Percentiles rank a stretch among this genome's conserved stretches.
phyloP scores from a whole-genome alignment of 345 rosid genomes.

The Citrus cavaleriei region DNA sequence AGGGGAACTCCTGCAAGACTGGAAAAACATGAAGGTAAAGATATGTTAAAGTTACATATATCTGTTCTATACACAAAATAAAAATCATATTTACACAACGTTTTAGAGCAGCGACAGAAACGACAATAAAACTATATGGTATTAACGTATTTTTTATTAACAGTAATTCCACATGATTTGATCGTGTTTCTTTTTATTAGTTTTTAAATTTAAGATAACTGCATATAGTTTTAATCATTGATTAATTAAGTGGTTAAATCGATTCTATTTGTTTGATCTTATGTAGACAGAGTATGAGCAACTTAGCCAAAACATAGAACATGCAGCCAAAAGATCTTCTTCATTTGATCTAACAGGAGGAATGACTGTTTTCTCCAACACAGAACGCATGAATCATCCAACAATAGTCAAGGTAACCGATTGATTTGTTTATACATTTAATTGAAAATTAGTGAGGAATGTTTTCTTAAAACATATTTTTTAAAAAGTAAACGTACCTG shows the following conservation, averaged over 20 bases:
- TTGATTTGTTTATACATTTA: not conserved
- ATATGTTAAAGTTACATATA: not conserved
- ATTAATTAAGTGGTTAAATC: too few relatives aligned
- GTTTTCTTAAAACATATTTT: too few relatives aligned
- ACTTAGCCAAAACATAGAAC: slow-evolving; percentile 38
- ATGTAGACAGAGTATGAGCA: slow-evolving; percentile 48
- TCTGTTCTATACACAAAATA: too few relatives aligned
- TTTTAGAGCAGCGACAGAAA: too few relatives aligned
- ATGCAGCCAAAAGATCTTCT: slow-evolving; percentile 16
- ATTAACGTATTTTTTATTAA: not conserved
- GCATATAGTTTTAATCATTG: too few relatives aligned
- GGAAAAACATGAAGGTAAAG: slow-evolving; percentile 40
- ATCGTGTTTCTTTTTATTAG: too few relatives aligned
- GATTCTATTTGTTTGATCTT: not conserved
- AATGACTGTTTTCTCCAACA: slow-evolving; percentile 33
- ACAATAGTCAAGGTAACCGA: slow-evolving; percentile 49
- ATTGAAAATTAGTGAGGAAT: not conserved
- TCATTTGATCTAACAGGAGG: slow-evolving; percentile 27
- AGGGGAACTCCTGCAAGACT: slow-evolving; percentile 38
- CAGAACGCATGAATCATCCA: slow-evolving; percentile 46
- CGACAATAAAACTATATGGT: too few relatives aligned
- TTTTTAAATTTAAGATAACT: too few relatives aligned
- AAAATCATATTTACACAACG: too few relatives aligned
- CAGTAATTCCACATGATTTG: too few relatives aligned
- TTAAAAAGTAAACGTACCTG: too few relatives aligned